Base-by-base conservation (phyloP, 306 rosid genomes). In the Dicorynia guianensis region DNA sequence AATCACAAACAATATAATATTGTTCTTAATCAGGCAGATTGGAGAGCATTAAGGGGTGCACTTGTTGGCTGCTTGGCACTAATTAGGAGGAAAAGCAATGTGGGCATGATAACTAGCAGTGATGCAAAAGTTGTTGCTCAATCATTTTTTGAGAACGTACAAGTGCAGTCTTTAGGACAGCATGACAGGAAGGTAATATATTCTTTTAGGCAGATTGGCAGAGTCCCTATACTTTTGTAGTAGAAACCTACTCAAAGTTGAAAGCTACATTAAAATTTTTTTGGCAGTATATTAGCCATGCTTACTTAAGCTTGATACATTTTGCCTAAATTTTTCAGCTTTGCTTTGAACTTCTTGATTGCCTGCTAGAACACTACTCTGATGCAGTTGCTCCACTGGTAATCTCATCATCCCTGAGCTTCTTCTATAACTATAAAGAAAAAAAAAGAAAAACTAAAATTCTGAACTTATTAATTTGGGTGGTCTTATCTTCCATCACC, bases 41-140 rank as follows among this genome's bases (percentile, higher is more conserved):
- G 99, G 99, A 92, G 85, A 86, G 97, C 97, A 75, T 83, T 92
- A 76, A 90, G 91, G 35, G 99, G 97, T 80, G 97, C 97, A 63
- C 93, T 95, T 75, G 84, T 95, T 79, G 99, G 99, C 70, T 95
- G 96, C 89, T 89, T 92, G 87, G 90, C 94, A 73, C 53, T 92
- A 67, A 62, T 85, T 80, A 85, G 85, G 90, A 95, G 99, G 81
- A 90, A 85, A 85, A 49, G 69, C 49, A 83, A 71, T 70, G 81
- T 74, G 81, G 96, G 98, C 48, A 65, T 54, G 72, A 85, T 90
- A 72, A 71, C 90, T 53, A 71, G 79, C 55, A 78, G 67, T 74
- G 97, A 95, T 81, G 99, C 97, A 70, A 89, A 83, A 81, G 86
- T 86, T 19, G 86, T 85, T 83, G 88, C 92, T 63, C 85, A 83